Base-by-base conservation (phyloP, 2,329 filamentous ascomycete species). In the Gnomoniopsis sp. region DNA sequence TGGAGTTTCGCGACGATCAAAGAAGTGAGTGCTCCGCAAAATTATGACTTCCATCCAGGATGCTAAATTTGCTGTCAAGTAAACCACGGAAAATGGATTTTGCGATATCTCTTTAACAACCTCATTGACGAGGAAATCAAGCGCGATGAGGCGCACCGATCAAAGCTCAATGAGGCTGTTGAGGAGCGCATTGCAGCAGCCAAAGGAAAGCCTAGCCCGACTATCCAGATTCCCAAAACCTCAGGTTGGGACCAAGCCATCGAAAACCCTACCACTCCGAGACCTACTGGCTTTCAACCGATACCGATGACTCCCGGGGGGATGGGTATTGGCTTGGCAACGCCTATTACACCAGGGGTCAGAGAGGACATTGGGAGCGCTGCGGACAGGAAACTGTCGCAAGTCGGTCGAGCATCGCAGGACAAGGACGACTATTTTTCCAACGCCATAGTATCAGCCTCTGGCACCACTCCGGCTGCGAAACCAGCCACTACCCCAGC, bases 41-140 rank as follows among this genome's bases (percentile, higher is more conserved):
- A 50, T 22, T 33, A 6, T 48, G 30, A 15, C 8, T 36, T 17
- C 15, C 19, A 22, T 23, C n/a, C 21, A 11, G 41, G 34, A 33
- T 61, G 49, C 63, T 69, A 55, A 66, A 57, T 56, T n/a, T 33
- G 26, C 34, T 6, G 15, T 3, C 26, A 63, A 95, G 90, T 98
- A 72, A 98, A 96, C 68, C 85, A 98, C 49, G 95, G 95, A 10
- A 96, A 96, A 78, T 99, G 95, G 95, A 86, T 98, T 49, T 77
- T 99, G 60, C 86, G 95, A 36, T 96, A 97, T 72, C 81, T 99
- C 0, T 99, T 99, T 75, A 87, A 88, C 11, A 89, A 89, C 57
- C 79, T 98, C 46, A 89, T 99, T 55, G 90, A 96, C 61, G 93
- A 97, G 71, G 91, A 98, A 71, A 89, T 96, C 65, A 87, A 83